Conservation (phyloP, 169 alveolate species). For the Plasmodium gonderi region DNA sequence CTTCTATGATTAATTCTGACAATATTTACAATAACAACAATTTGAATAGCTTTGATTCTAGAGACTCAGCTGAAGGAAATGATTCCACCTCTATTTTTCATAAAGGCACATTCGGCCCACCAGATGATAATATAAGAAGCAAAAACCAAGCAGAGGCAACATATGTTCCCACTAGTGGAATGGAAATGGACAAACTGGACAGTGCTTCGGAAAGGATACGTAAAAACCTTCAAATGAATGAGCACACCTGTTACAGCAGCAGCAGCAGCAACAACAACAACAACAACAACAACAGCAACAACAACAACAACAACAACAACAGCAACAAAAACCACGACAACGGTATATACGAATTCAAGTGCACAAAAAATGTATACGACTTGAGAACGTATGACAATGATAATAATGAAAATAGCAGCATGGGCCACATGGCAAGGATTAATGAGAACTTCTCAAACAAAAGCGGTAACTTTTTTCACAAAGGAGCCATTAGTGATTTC, state of each 20-base stretch:
- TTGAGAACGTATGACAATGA: constrained; percentile 9
- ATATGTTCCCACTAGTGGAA: neutral
- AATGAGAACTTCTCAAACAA: neutral
- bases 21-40: constrained; percentile 41
- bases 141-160: constrained; percentile 34
- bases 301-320: neutral
- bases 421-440: constrained; percentile 7
- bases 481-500: constrained; percentile 5
- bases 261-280: neutral
- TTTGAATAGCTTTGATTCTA: constrained; percentile 56
- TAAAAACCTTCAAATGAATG: constrained; percentile 1
- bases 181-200: neutral
- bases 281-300: neutral
- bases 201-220: neutral
- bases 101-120: constrained; percentile 12
- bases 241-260: neutral
- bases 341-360: constrained; percentile 15
- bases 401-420: neutral
- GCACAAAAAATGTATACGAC: neutral
- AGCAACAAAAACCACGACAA: neutral
- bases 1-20: constrained; percentile 49
- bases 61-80: constrained; percentile 29
- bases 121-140: constrained; percentile 37
- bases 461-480: neutral
- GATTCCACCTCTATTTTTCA: constrained; percentile 15